Conservation (phyloP, 805 yeast genomes). For the Candida dajiaensis region DNA sequence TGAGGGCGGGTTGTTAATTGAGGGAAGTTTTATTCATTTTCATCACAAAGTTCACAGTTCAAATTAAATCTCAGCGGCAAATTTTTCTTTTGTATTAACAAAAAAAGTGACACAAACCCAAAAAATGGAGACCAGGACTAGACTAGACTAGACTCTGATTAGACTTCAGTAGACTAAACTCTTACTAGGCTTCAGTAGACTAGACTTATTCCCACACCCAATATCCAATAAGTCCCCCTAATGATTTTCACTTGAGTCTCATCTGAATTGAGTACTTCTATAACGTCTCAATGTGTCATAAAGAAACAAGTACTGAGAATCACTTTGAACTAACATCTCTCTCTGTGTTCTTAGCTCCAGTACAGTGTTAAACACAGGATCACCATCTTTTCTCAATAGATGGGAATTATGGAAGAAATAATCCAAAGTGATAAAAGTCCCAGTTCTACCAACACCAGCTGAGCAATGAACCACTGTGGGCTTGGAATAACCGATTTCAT, state of each 20-base stretch:
- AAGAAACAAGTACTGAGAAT: constrained; percentile 39
- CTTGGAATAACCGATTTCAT: background rate
- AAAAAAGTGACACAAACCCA: background rate
- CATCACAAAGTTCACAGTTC: too few species aligned
- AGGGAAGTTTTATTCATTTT: too few species aligned
- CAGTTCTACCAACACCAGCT: constrained; percentile 96
- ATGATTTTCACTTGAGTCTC: too few species aligned
- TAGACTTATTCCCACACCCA: too few species aligned
- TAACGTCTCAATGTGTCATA: constrained; percentile 30
- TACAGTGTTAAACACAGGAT: constrained; percentile 35
- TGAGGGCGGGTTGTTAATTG: too few species aligned
- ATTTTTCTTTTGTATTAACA: background rate
- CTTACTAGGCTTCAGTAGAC: too few species aligned
- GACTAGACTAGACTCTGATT: background rate
- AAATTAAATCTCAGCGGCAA: background rate
- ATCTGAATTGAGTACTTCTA: background rate
- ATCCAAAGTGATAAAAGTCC: constrained; percentile 75
- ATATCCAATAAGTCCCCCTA: too few species aligned
- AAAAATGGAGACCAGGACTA: background rate
- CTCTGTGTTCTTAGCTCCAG: constrained; percentile 39
- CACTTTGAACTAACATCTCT: constrained; percentile 44
- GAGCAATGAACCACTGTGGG: constrained; percentile 84
- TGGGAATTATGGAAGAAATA: constrained; percentile 26
- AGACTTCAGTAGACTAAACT: too few species aligned
- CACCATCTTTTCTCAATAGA: constrained; percentile 14